These are phyloP conservation scores for Gymnopilus junonius DNA, from an alignment of 768 basidiomycete genomes.

Conservation along the genomic window DNA sequence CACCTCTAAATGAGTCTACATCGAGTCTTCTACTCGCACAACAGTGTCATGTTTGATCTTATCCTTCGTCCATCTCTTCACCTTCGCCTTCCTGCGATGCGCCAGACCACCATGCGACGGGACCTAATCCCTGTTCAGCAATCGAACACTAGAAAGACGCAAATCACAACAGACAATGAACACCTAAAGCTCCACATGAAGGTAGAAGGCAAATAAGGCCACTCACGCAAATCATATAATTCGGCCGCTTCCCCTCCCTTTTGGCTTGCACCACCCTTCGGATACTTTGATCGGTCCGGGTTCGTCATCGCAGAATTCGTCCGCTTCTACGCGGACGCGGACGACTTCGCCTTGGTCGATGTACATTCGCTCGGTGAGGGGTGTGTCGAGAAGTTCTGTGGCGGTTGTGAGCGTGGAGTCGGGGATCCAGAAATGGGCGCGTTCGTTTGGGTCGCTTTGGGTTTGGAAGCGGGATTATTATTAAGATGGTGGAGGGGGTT, in stretches of 20 bases:
- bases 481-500: not conserved
- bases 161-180: no score
- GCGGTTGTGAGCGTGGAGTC: constrained; percentile 55
- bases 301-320: constrained; percentile 86
- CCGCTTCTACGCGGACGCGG: constrained; percentile 78
- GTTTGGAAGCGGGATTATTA: not conserved
- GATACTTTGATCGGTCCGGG: constrained; percentile 80
- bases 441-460: constrained; percentile 77
- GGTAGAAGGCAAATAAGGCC: no score
- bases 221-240: constrained; percentile 74
- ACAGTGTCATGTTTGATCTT: no score
- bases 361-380: constrained; percentile 72
- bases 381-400: constrained; percentile 72
- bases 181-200: no score
- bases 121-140: constrained; percentile 81
- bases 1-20: not conserved
- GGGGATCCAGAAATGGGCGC: constrained; percentile 84
- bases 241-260: constrained; percentile 56
- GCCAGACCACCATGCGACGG: constrained; percentile 75
- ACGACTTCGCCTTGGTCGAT: constrained; percentile 78
- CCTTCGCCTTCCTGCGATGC: constrained; percentile 40
- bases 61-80: constrained; percentile 49
- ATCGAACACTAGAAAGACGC: constrained; percentile 76
- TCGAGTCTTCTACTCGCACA: not conserved
- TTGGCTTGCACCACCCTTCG: constrained; percentile 56